A percentile compares a stretch with the other conserved stretches of the same genome.
Evolutionary conservation across 176 grass and related monocot species (phyloP).

Genomic region (Puya raimondii): DNA sequence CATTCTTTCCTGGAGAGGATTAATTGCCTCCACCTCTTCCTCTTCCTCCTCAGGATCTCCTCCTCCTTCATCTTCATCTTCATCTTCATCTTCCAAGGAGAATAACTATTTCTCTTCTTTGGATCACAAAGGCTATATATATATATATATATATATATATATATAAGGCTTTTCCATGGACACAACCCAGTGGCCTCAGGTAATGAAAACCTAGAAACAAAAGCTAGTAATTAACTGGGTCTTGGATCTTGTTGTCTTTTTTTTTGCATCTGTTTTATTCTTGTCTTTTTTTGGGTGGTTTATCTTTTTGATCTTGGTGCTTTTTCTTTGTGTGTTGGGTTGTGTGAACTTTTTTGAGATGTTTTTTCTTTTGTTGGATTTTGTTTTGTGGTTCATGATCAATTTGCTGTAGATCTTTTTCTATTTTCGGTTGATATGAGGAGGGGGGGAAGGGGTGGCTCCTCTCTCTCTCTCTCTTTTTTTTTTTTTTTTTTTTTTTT

Average conservation of each 20-base stretch:
- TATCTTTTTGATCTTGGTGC: not conserved
- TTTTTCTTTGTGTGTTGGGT: not conserved
- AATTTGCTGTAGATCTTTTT: slow-evolving; percentile 7
- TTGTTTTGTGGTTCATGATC: not conserved
- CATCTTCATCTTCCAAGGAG: not conserved
- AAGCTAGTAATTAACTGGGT: not conserved
- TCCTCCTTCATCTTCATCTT: too few species aligned
- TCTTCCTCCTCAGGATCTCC: not conserved
- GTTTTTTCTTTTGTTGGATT: not conserved
- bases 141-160: not conserved
- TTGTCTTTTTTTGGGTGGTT: not conserved
- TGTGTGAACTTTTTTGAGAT: not conserved
- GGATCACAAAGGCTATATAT: not conserved
- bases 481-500: too few species aligned
- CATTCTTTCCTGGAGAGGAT: not conserved
- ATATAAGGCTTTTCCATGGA: slow-evolving; percentile 7
- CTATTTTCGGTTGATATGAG: not conserved
- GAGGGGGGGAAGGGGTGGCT: not conserved
- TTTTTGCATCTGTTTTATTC: not conserved
- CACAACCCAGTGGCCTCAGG: slow-evolving; percentile 20
- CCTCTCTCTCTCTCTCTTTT: not conserved
- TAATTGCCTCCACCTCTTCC: not conserved
- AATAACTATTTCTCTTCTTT: not conserved
- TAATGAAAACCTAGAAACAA: not conserved
- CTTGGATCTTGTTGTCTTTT: not conserved